phyloP scores from a whole-genome alignment of 129 eudicot genomes.

The Oenanthe sinensis region DNA sequence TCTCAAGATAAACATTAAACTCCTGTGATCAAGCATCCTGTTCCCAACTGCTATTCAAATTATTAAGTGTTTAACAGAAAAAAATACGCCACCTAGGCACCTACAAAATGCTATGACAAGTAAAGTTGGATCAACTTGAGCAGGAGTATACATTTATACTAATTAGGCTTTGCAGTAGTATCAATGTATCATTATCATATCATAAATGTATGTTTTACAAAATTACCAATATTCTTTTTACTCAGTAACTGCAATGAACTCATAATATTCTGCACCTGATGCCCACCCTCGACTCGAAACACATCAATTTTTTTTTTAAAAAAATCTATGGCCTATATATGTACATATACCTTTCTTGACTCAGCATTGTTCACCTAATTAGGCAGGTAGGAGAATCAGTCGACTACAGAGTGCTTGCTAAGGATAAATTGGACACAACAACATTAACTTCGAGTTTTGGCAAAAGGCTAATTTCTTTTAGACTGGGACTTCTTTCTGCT shows the following conservation, averaged over 20 bases:
- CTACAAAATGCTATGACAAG: too few relatives aligned
- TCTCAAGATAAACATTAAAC: too few relatives aligned
- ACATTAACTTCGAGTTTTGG: background rate
- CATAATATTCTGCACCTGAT: too few relatives aligned
- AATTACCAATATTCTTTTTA: too few relatives aligned
- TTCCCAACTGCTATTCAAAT: too few relatives aligned
- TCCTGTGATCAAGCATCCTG: too few relatives aligned
- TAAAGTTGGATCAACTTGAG: too few relatives aligned
- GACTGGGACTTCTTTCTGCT: constrained; percentile 48
- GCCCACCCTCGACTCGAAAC: background rate
- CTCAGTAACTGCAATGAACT: background rate
- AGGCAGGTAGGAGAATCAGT: background rate
- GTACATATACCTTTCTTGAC: background rate
- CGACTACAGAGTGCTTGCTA: background rate
- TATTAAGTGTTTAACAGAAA: too few relatives aligned
- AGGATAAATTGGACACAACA: background rate
- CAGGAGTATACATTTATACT: too few relatives aligned
- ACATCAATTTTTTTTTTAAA: background rate
- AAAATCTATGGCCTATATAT: background rate
- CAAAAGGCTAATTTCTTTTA: background rate
- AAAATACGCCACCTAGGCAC: too few relatives aligned
- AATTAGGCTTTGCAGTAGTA: too few relatives aligned
- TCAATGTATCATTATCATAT: background rate
- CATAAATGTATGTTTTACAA: background rate
- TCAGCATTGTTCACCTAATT: too few relatives aligned